Evolutionary conservation across 768 basidiomycete species (phyloP).

Genomic region (Kwoniella mangroviensis): DNA sequence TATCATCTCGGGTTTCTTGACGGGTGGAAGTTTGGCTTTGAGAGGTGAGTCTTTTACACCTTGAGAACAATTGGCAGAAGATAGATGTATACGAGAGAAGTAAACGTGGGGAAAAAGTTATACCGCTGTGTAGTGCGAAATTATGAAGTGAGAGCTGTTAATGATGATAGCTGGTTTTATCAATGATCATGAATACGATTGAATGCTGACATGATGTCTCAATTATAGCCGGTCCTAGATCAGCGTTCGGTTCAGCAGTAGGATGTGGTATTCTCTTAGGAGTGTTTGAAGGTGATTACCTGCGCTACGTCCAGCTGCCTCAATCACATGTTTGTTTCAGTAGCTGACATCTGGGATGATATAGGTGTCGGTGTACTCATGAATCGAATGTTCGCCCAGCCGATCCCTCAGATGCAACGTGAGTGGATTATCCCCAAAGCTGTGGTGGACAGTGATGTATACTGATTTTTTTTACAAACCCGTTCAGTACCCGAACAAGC

Average conservation of each 20-base stretch:
- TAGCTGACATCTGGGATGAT: constrained; percentile 63
- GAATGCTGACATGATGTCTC: not conserved
- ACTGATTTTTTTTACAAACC: not conserved
- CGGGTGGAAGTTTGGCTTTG: constrained; percentile 91
- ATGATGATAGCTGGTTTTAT: too few species aligned
- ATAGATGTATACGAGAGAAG: not conserved
- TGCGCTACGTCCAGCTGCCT: too few species aligned
- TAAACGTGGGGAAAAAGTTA: too few species aligned
- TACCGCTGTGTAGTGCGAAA: too few species aligned
- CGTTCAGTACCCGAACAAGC: constrained; percentile 38
- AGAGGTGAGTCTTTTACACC: constrained; percentile 70
- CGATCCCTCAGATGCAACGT: constrained; percentile 56
- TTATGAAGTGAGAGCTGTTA: too few species aligned
- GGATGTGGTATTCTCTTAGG: constrained; percentile 95
- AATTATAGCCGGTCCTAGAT: constrained; percentile 80
- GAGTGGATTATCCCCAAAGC: constrained; percentile 18
- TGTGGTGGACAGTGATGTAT: not conserved
- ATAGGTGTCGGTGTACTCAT: constrained; percentile 94
- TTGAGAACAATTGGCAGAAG: not conserved
- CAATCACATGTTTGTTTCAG: not conserved
- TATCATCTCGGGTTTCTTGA: constrained; percentile 97
- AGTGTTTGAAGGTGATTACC: constrained; percentile 54
- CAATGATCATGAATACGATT: not conserved
- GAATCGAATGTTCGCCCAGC: constrained; percentile 72
- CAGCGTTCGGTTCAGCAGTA: constrained; percentile 88